Base-by-base conservation (phyloP, 2,329 filamentous ascomycete species). In the Sarocladiaceae sp. region DNA sequence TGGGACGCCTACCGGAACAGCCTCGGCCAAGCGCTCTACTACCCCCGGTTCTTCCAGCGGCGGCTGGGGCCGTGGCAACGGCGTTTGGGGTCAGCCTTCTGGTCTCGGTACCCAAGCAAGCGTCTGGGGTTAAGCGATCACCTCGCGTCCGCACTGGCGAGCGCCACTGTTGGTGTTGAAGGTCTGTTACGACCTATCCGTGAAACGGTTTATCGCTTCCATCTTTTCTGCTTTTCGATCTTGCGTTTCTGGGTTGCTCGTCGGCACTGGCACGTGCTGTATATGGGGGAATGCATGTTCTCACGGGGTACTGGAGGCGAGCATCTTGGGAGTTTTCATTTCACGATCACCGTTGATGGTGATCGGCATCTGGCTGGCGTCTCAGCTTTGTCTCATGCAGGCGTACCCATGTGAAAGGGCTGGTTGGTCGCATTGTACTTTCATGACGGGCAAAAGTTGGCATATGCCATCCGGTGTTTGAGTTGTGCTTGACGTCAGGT, bases 21-120 rank as follows among this genome's bases (percentile, higher is more conserved):
- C 68, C 32, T 69, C 70, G 19, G 60, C 71, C 64, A 93, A 93
- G 63, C 86, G 88, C 48, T 88, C 90, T 0, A 95, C 88, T 6
- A 95, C 90, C 3, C 90, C 91, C 44, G 75, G 95, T 23, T 83
- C 89, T n/a, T 94, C 89, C n/a, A 89, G 90, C 11, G 72, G 83
- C 15, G 79, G 82, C 48, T 95, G 90, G 90, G 82, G 85, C 45
- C 83, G 81, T 59, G 84, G 85, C 53, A 83, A 82, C 52, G 84
- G 82, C 31, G 87, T 91, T 35, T 95, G 90, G 90, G 86, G 88
- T 48, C 83, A 82, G 57, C 88, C 86, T 58, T 86, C 82, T 52
- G 80, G 81, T 42, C 80, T 94, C 49, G 87, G 89, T 52, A 85
- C 90, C 49, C 88, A 94, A 63, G 89, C 90, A 52, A 94, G 88